These are phyloP conservation scores for Aurantiochytrium sp. DNA, from an alignment of 108 stramenopile genomes.

Conservation along the genomic window DNA sequence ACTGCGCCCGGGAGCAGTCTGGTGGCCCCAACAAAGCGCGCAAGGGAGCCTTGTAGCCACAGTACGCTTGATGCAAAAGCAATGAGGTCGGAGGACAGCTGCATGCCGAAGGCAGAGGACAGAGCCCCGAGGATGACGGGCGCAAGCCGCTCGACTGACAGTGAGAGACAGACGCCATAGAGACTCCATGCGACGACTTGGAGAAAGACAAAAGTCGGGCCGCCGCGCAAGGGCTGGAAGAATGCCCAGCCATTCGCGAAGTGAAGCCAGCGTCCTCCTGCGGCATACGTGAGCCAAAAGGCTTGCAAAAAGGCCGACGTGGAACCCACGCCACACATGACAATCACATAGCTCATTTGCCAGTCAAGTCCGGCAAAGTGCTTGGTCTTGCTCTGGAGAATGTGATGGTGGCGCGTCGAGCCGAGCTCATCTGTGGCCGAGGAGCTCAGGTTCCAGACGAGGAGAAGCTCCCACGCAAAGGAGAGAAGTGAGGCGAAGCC, in stretches of 20 bases:
- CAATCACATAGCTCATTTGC: too few species aligned
- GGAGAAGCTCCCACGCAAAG: not conserved
- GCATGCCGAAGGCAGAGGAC: not conserved
- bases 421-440: not conserved
- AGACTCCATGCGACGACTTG: not conserved
- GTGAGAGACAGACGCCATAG: not conserved
- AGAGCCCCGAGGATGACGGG: not conserved
- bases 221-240: slow-evolving; percentile 1
- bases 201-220: not conserved
- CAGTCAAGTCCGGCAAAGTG: too few species aligned
- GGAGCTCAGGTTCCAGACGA: not conserved
- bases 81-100: not conserved
- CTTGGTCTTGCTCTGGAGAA: too few species aligned
- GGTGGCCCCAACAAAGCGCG: not conserved
- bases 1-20: not conserved
- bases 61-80: not conserved
- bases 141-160: not conserved
- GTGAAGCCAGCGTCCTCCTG: not conserved
- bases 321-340: not conserved
- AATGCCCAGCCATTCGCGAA: not conserved
- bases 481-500: not conserved
- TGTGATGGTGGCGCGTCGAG: not conserved
- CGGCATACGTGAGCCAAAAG: not conserved
- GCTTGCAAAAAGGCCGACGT: not conserved
- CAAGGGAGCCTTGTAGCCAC: not conserved